phyloP scores from a whole-genome alignment of 2,329 filamentous ascomycete species.

The Knufia petricola region DNA sequence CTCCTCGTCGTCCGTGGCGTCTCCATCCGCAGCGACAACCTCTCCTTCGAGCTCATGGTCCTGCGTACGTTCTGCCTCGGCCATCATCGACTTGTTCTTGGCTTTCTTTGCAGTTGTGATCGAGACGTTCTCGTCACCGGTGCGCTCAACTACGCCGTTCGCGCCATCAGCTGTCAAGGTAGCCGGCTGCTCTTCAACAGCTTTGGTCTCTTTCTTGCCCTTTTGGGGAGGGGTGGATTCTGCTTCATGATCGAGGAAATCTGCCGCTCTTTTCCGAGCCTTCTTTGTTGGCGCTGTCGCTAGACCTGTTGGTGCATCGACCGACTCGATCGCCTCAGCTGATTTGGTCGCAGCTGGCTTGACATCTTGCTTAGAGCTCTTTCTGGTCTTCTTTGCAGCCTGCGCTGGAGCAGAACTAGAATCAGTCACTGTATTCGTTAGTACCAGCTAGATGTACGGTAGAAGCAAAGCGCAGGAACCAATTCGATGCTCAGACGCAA shows the following conservation, averaged over 20 bases:
- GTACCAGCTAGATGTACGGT: too few relatives aligned
- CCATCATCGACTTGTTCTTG: slow-evolving; percentile 17
- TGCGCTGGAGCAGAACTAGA: slow-evolving; percentile 12
- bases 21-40: slow-evolving; percentile 25
- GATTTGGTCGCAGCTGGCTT: slow-evolving; percentile 25
- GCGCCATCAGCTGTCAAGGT: slow-evolving; percentile 26
- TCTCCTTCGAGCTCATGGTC: slow-evolving; percentile 23
- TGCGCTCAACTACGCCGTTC: slow-evolving; percentile 27
- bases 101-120: slow-evolving; percentile 16
- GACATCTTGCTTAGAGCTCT: slow-evolving; percentile 29
- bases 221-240: slow-evolving; percentile 31
- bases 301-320: slow-evolving; percentile 25
- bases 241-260: slow-evolving; percentile 39
- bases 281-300: slow-evolving; percentile 30
- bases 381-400: slow-evolving; percentile 55
- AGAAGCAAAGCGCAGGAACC: too few relatives aligned
- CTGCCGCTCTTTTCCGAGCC: slow-evolving; percentile 39
- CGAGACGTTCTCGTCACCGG: slow-evolving; percentile 16
- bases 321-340: slow-evolving; percentile 1
- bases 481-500: too few relatives aligned
- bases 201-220: slow-evolving; percentile 16
- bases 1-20: slow-evolving; percentile 24
- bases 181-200: slow-evolving; percentile 3
- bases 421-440: slow-evolving; percentile 10
- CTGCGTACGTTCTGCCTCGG: slow-evolving; percentile 21